Conservation (phyloP, 352 stramenopile species). For the Phytopythium cucurbitacearum region DNA sequence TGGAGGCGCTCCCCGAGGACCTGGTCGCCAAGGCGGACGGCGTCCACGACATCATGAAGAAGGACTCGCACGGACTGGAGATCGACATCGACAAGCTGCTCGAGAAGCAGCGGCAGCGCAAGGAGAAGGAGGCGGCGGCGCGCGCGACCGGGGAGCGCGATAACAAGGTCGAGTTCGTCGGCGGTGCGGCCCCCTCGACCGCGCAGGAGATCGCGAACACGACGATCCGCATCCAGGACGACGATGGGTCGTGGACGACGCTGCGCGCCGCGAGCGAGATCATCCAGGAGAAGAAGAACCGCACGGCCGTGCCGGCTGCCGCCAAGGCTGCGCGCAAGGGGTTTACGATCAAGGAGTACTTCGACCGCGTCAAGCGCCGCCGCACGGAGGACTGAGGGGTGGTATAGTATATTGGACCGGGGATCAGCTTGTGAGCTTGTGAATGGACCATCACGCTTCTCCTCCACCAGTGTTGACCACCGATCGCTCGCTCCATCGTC, state of each 20-base stretch:
- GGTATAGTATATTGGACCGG: too few species aligned
- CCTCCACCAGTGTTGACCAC: too few species aligned
- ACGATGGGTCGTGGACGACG: conserved; percentile 82
- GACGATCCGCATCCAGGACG: conserved; percentile 79
- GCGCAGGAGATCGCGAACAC: conserved; percentile 72
- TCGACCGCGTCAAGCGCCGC: conserved; percentile 74
- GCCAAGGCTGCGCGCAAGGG: conserved; percentile 70
- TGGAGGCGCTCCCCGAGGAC: conserved; percentile 80
- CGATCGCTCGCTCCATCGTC: too few species aligned
- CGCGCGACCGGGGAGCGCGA: conserved; percentile 25
- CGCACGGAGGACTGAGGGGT: conserved; percentile 4
- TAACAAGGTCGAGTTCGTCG: conserved; percentile 63
- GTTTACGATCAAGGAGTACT: conserved; percentile 85
- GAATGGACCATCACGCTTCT: too few species aligned
- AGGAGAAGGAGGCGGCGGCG: conserved; percentile 43
- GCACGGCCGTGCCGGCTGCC: conserved; percentile 54
- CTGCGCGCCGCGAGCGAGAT: conserved; percentile 76
- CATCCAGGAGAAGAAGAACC: conserved; percentile 68
- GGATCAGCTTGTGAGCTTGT: too few species aligned
- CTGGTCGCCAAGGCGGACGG: conserved; percentile 50
- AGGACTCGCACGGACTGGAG: conserved; percentile 31
- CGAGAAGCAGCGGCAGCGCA: conserved; percentile 58
- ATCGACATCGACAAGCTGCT: conserved; percentile 76
- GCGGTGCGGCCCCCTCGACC: conserved; percentile 43
- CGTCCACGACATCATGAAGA: conserved; percentile 19